These are phyloP conservation scores for Phytophthora idaei DNA, from an alignment of 352 stramenopile species.

Conservation along the genomic window DNA sequence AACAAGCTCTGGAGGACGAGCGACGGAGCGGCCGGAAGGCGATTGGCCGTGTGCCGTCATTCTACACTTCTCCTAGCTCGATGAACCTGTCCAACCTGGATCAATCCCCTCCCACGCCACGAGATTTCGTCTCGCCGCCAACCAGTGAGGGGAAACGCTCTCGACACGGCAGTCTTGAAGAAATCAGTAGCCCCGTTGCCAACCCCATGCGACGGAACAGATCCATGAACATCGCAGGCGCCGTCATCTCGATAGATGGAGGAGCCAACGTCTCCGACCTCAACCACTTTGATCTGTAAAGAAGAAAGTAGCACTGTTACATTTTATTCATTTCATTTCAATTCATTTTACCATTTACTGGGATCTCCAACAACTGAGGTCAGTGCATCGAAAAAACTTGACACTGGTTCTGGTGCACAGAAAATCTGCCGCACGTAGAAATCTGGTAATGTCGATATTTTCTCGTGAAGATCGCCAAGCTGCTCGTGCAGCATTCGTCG, in stretches of 20 bases:
- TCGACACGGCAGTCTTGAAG: constrained; percentile 33
- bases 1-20: constrained; percentile 85
- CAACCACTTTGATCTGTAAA: constrained; percentile 53
- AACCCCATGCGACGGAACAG: constrained; percentile 66
- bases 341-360: constrained; percentile 37
- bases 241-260: constrained; percentile 83
- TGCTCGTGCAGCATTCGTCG: constrained; percentile 71
- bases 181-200: constrained; percentile 17
- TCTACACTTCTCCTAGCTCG: constrained; percentile 87
- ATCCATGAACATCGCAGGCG: constrained; percentile 81
- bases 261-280: constrained; percentile 41
- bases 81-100: constrained; percentile 85
- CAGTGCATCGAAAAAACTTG: constrained; percentile 85
- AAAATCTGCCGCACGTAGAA: constrained; percentile 90
- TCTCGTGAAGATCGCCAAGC: constrained; percentile 76
- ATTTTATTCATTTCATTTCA: constrained; percentile 24
- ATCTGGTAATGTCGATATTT: constrained; percentile 83
- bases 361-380: constrained; percentile 48
- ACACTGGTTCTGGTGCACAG: constrained; percentile 69
- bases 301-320: neutral
- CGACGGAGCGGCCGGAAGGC: constrained; percentile 69
- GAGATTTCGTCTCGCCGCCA: constrained; percentile 11
- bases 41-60: constrained; percentile 82
- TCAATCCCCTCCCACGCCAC: constrained; percentile 38
- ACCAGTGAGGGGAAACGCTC: constrained; percentile 21